Percentiles rank a stretch among this genome's conserved stretches.
Evolutionary conservation across 768 basidiomycete genomes (phyloP).

Genomic region (Mycena leptocephala): DNA sequence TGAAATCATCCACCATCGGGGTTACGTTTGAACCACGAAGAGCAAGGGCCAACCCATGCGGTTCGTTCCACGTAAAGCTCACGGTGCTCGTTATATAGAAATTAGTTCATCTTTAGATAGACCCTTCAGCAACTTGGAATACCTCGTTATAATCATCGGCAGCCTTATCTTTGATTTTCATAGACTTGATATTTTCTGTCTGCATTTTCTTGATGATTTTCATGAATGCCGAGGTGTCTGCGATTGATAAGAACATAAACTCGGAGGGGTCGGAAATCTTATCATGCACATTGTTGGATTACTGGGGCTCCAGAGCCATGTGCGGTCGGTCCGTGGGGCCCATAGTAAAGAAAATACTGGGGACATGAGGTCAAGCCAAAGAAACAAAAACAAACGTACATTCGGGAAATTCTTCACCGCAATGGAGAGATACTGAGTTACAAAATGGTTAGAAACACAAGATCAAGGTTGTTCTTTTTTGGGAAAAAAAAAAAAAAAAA

Average conservation of each 20-base stretch:
- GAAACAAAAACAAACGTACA: conserved; percentile 15
- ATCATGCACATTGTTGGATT: conserved; percentile 36
- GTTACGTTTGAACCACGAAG: conserved; percentile 40
- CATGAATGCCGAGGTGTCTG: conserved; percentile 38
- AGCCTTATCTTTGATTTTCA: conserved; percentile 41
- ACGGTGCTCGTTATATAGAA: conserved; percentile 37
- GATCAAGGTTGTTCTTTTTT: not conserved
- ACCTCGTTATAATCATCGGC: conserved; percentile 34
- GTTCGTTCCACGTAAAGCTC: conserved; percentile 41
- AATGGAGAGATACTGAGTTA: conserved; percentile 38
- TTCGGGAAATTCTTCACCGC: conserved; percentile 42
- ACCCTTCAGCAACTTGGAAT: not conserved
- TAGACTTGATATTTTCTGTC: conserved; percentile 41
- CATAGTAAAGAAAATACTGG: conserved; percentile 44
- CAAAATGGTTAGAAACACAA: not conserved
- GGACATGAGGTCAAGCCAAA: not conserved
- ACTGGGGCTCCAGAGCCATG: conserved; percentile 43
- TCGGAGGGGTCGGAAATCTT: not conserved
- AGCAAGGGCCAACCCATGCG: conserved; percentile 41
- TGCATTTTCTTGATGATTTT: conserved; percentile 43
- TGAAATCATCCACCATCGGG: conserved; percentile 31
- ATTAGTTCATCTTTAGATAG: not conserved
- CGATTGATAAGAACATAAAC: not conserved
- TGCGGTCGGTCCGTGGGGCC: conserved; percentile 41
- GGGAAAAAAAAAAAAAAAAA: too few species aligned